Conservation (phyloP, 768 basidiomycete genomes). For the Lactifluus subvellereus region DNA sequence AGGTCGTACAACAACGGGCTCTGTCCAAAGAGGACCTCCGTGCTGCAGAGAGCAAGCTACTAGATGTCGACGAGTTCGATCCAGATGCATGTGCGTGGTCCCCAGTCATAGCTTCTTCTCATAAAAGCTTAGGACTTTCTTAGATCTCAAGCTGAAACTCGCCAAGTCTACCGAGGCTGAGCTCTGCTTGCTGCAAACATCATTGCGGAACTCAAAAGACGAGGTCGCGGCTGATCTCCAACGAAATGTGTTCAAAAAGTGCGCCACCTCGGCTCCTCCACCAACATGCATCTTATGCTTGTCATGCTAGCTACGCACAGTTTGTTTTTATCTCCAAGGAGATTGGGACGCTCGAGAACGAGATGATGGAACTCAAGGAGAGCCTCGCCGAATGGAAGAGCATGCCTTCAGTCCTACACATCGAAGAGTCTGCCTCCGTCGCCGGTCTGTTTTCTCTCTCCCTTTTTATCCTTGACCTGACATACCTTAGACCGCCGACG, state of each 20-base stretch:
- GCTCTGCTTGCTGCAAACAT: constrained; percentile 68
- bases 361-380: constrained; percentile 96
- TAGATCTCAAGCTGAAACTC: constrained; percentile 72
- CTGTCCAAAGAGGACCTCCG: constrained; percentile 56
- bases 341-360: constrained; percentile 92
- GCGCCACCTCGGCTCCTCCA: constrained; percentile 35
- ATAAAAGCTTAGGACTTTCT: not conserved
- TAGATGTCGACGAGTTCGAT: constrained; percentile 81
- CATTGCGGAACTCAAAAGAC: constrained; percentile 61
- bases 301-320: constrained; percentile 74
- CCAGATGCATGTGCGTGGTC: constrained; percentile 74
- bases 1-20: constrained; percentile 34
- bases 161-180: constrained; percentile 88
- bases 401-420: constrained; percentile 89
- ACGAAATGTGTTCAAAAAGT: constrained; percentile 94
- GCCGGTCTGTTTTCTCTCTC: constrained; percentile 37
- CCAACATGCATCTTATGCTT: not conserved
- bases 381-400: constrained; percentile 91
- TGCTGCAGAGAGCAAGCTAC: constrained; percentile 48
- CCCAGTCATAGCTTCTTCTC: not conserved
- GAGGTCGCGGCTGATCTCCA: constrained; percentile 78
- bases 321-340: constrained; percentile 97
- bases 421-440: constrained; percentile 71
- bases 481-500: constrained; percentile 43
- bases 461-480: constrained; percentile 14